phyloP scores from a whole-genome alignment of 768 basidiomycete genomes.

The Termitomyces sp. region DNA sequence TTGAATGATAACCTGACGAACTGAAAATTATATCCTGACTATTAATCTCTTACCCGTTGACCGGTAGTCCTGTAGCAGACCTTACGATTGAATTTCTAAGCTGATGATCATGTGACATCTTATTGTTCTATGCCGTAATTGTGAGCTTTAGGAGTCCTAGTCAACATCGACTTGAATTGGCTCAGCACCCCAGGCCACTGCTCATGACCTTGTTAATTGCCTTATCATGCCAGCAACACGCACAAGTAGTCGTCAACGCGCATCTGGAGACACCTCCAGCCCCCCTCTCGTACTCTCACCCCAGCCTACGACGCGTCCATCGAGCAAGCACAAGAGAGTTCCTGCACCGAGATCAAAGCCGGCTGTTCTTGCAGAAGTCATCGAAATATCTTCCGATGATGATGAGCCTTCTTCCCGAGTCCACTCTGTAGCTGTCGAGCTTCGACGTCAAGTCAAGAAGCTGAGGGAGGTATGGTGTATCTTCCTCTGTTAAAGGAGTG shows the following conservation, averaged over 20 bases:
- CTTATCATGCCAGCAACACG: constrained; percentile 8
- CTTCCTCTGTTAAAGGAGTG: neutral
- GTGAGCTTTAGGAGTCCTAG: neutral
- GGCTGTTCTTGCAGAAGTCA: constrained; percentile 28
- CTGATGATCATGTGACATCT: neutral
- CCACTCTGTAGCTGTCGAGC: constrained; percentile 19
- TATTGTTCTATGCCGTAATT: neutral
- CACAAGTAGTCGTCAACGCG: neutral
- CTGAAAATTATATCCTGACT: neutral
- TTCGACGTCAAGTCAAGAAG: constrained; percentile 35
- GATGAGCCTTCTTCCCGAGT: constrained; percentile 26
- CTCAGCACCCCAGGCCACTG: neutral
- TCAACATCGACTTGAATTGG: neutral
- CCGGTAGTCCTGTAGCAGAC: neutral
- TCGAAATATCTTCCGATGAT: constrained; percentile 54
- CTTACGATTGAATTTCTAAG: too few relatives aligned
- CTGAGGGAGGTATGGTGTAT: constrained; percentile 36
- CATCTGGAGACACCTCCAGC: neutral
- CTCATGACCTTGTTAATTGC: neutral
- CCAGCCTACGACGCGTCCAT: neutral
- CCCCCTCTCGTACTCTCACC: neutral
- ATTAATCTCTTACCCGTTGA: neutral
- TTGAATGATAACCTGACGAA: neutral
- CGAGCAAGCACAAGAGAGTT: constrained; percentile 17
- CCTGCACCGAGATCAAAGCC: constrained; percentile 8